These are phyloP conservation scores for Glebionis coronaria DNA, from an alignment of 129 eudicot genomes.

Conservation along the genomic window DNA sequence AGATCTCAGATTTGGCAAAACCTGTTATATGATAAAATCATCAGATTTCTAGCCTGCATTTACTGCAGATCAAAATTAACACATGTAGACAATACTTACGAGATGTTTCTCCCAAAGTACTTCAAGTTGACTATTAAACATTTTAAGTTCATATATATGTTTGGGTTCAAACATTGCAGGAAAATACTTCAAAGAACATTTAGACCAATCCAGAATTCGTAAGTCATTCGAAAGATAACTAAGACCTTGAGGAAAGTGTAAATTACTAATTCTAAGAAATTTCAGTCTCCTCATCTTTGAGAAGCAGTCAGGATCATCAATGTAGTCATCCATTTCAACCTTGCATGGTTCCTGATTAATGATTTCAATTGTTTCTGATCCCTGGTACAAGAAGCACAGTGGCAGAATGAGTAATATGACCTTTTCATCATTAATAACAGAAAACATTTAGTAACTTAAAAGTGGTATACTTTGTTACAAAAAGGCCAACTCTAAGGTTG, in stretches of 20 bases:
- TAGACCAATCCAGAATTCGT: slow-evolving; percentile 24
- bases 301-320: slow-evolving; percentile 15
- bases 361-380: slow-evolving; percentile 6
- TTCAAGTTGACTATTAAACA: slow-evolving; percentile 24
- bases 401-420: background rate
- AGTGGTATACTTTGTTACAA: too few species aligned
- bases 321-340: background rate
- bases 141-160: slow-evolving; percentile 21
- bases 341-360: slow-evolving; percentile 23
- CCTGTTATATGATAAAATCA: slow-evolving; percentile 4
- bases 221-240: slow-evolving; percentile 24
- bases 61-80: background rate
- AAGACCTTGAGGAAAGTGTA: slow-evolving; percentile 11
- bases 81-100: slow-evolving; percentile 7
- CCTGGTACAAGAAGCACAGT: slow-evolving; percentile 18
- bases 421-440: too few species aligned
- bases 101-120: slow-evolving; percentile 21
- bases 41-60: background rate
- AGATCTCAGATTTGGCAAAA: slow-evolving; percentile 18
- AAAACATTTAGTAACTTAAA: too few species aligned
- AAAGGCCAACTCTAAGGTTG: too few species aligned
- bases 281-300: slow-evolving; percentile 11
- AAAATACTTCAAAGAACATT: slow-evolving; percentile 26
- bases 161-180: slow-evolving; percentile 20
- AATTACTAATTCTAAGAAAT: slow-evolving; percentile 21